These are phyloP conservation scores for Helicocarpus griseus DNA, from an alignment of 2,329 filamentous ascomycete species.

Conservation along the genomic window DNA sequence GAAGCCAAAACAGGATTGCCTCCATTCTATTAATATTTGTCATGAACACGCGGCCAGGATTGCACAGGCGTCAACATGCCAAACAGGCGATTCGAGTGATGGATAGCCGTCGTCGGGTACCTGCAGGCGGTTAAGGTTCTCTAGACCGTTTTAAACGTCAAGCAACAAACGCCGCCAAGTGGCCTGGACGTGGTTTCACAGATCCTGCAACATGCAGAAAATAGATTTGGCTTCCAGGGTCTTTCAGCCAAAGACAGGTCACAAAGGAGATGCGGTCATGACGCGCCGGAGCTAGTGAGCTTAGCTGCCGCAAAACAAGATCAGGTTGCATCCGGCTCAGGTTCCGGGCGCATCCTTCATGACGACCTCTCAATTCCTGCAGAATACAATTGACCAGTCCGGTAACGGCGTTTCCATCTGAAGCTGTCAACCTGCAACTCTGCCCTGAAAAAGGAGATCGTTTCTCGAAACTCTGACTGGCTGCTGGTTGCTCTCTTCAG, in stretches of 20 bases:
- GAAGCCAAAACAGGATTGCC: background rate
- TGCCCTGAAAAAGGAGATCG: background rate
- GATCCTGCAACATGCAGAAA: background rate
- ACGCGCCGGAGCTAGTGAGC: background rate
- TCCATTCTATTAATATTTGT: background rate
- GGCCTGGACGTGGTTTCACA: background rate
- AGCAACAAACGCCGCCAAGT: background rate
- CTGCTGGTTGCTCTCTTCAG: background rate
- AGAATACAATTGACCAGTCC: background rate
- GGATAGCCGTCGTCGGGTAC: background rate
- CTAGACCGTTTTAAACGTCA: background rate
- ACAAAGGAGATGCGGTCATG: background rate
- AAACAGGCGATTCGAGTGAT: background rate
- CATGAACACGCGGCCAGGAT: background rate
- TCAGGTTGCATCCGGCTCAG: background rate
- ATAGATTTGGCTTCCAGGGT: background rate
- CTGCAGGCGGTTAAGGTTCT: constrained; percentile 1
- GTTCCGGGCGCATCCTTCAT: background rate
- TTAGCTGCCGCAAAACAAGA: background rate
- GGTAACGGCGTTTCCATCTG: constrained; percentile 1
- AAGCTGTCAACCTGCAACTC: background rate
- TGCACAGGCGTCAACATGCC: background rate
- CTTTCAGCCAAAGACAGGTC: background rate
- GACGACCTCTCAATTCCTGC: background rate
- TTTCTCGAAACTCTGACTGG: background rate